A percentile compares a stretch with the other conserved stretches of the same genome.
phyloP scores from a whole-genome alignment of 768 basidiomycete genomes.

The Podaxis carcinomalis region DNA sequence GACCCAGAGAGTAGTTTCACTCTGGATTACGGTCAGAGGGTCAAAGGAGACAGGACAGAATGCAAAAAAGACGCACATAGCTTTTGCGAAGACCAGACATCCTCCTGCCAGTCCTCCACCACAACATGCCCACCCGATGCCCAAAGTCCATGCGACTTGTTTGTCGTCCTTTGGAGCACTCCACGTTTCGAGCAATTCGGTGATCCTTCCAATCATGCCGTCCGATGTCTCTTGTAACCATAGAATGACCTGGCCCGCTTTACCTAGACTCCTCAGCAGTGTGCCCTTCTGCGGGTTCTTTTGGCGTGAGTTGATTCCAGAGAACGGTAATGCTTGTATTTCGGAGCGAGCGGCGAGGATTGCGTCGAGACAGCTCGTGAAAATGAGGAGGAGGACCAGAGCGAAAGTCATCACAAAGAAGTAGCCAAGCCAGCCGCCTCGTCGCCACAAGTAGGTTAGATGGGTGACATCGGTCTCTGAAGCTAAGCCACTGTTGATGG shows the following conservation, averaged over 20 bases:
- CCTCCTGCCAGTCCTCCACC: conserved; percentile 90
- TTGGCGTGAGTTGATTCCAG: conserved; percentile 19
- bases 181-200: conserved; percentile 67
- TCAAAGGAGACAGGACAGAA: background rate
- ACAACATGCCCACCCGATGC: conserved; percentile 91
- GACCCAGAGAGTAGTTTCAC: conserved; percentile 77
- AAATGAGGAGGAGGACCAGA: conserved; percentile 61
- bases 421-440: conserved; percentile 86
- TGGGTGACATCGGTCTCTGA: conserved; percentile 69
- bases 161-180: conserved; percentile 79
- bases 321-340: conserved; percentile 54
- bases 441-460: conserved; percentile 80
- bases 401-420: conserved; percentile 77
- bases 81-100: conserved; percentile 78
- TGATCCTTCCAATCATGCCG: conserved; percentile 46
- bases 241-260: conserved; percentile 17
- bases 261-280: conserved; percentile 18
- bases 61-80: conserved; percentile 43
- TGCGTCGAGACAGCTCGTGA: conserved; percentile 68
- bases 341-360: conserved; percentile 71
- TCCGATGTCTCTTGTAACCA: conserved; percentile 37
- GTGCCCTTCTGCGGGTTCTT: background rate
- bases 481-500: conserved; percentile 76
- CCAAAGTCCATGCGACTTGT: conserved; percentile 84
- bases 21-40: conserved; percentile 28